Conservation (phyloP, 1,139 yeast species). For the Pneumocystis oryctolagi region DNA sequence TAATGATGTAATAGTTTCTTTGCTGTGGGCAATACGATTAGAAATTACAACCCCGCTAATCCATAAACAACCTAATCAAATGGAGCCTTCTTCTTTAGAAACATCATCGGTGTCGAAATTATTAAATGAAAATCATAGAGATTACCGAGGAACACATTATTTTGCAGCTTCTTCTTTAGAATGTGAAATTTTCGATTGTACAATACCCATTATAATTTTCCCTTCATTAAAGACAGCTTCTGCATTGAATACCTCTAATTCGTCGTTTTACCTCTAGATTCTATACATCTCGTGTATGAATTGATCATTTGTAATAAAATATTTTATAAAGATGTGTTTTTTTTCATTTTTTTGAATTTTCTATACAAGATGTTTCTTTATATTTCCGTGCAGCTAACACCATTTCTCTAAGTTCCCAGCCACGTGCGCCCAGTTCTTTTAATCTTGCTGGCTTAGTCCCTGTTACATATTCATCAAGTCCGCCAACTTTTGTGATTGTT, state of each 20-base stretch:
- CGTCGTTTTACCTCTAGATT: not conserved
- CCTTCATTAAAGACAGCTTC: not conserved
- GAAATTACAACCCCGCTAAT: not conserved
- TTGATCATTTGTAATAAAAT: not conserved
- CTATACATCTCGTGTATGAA: not conserved
- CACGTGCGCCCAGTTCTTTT: not conserved
- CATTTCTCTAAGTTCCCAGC: slow-evolving; percentile 2
- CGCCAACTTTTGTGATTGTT: not conserved
- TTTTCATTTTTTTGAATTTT: not conserved
- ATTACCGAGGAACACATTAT: not conserved
- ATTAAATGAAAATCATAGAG: not conserved
- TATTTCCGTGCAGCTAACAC: not conserved
- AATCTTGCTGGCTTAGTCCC: not conserved
- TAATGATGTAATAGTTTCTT: not conserved
- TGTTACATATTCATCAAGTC: not conserved
- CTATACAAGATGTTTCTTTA: not conserved
- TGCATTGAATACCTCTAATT: not conserved
- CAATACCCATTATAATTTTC: not conserved
- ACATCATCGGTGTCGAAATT: not conserved
- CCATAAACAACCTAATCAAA: not conserved
- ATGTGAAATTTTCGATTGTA: not conserved
- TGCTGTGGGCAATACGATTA: not conserved
- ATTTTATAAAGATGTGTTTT: not conserved
- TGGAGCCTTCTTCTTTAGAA: not conserved
- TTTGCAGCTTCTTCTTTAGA: not conserved